Evolutionary conservation across 345 rosid genomes (phyloP).

Genomic region (Citrus medica): DNA sequence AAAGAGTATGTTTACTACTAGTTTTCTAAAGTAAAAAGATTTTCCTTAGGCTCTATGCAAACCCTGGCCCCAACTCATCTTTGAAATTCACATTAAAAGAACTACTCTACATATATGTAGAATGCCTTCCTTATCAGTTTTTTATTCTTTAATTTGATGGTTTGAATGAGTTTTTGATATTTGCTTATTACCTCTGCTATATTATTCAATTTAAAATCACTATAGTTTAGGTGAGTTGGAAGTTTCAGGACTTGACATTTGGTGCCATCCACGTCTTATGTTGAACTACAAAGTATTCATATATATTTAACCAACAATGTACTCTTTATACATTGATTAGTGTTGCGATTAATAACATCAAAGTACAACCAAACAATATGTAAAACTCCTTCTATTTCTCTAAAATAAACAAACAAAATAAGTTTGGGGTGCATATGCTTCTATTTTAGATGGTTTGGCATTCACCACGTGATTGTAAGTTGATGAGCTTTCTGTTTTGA

Average conservation of each 20-base stretch:
- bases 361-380: neutral
- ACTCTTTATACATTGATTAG: neutral
- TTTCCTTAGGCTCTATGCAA: neutral
- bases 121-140: neutral
- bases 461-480: neutral
- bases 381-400: neutral
- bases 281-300: neutral
- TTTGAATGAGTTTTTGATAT: neutral
- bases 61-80: neutral
- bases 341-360: neutral
- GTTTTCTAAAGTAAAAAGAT: neutral
- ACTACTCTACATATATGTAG: neutral
- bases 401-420: neutral
- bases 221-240: neutral
- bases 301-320: too few species aligned
- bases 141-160: neutral
- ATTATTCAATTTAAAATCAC: neutral
- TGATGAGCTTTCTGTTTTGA: neutral
- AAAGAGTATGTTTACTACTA: neutral
- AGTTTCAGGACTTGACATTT: neutral
- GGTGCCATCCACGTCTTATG: neutral
- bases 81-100: neutral
- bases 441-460: neutral
- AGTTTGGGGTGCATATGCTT: neutral
- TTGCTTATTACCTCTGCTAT: neutral